Evolutionary conservation across 2,329 filamentous ascomycete species (phyloP).

Genomic region (Orbilia ellipsospora): DNA sequence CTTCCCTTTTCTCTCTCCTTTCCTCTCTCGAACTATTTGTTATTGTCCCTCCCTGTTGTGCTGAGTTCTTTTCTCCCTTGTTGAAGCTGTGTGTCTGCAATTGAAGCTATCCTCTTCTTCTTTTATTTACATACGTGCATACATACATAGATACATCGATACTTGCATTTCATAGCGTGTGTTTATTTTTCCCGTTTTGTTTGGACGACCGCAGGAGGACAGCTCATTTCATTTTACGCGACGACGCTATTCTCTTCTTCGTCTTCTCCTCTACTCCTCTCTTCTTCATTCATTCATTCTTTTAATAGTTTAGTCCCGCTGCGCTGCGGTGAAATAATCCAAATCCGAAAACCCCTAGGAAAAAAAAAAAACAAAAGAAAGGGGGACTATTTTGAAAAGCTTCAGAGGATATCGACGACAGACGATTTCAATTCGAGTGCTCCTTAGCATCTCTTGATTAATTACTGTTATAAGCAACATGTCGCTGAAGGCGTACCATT

Average conservation of each 20-base stretch:
- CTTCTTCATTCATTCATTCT: constrained; percentile 32
- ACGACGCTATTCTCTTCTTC: neutral
- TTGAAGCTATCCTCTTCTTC: constrained; percentile 1
- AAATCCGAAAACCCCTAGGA: neutral
- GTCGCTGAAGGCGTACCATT: constrained; percentile 48
- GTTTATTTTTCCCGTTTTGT: neutral
- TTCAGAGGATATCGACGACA: too few relatives aligned
- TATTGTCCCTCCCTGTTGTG: too few relatives aligned
- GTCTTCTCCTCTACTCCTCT: neutral
- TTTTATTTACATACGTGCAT: constrained; percentile 1
- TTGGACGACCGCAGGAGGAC: too few relatives aligned
- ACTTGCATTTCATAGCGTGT: neutral
- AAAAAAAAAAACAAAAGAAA: too few relatives aligned
- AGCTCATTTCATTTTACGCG: neutral
- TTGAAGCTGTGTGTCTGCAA: neutral
- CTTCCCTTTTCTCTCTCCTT: constrained; percentile 7
- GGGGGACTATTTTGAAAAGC: too few relatives aligned
- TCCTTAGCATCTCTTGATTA: constrained; percentile 27
- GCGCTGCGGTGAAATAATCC: constrained; percentile 19
- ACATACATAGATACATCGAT: too few relatives aligned
- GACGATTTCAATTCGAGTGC: neutral
- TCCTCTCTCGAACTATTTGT: neutral
- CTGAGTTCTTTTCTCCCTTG: too few relatives aligned
- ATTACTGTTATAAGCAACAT: constrained; percentile 10
- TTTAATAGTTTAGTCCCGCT: neutral